These are phyloP conservation scores for Pseudotsuga menziesii DNA, from an alignment of 75 land plant genomes.

Conservation along the genomic window DNA sequence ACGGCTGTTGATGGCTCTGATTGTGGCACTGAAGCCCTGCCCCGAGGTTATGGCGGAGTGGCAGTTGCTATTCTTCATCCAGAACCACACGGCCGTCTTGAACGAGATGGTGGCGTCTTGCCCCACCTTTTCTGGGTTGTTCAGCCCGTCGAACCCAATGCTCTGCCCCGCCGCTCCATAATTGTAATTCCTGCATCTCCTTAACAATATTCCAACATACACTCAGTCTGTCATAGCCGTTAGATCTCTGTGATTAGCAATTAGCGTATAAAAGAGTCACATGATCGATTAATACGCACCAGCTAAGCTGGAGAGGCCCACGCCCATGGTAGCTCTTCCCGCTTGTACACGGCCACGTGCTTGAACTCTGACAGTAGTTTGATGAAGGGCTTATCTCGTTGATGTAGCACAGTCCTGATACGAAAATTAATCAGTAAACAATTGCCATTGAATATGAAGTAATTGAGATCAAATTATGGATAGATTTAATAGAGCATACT, in stretches of 20 bases:
- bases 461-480: no score
- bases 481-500: no score
- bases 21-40: constrained; percentile 41
- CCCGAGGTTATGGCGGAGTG: constrained; percentile 17
- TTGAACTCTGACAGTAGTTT: not conserved
- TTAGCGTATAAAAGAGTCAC: no score
- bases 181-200: constrained; percentile 56
- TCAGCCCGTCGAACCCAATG: constrained; percentile 41
- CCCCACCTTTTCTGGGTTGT: constrained; percentile 45
- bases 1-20: constrained; percentile 25
- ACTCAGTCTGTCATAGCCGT: no score
- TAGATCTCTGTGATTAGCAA: no score
- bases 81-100: constrained; percentile 72
- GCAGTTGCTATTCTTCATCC: constrained; percentile 50
- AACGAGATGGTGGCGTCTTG: constrained; percentile 30
- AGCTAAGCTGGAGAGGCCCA: constrained; percentile 4
- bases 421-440: not conserved
- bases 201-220: no score
- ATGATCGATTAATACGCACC: not conserved
- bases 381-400: not conserved
- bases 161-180: constrained; percentile 43
- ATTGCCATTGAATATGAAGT: no score
- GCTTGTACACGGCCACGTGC: not conserved
- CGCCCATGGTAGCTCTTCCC: constrained; percentile 11
- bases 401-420: not conserved